Percentiles rank a stretch among this genome's conserved stretches.
Evolutionary conservation across 192 early-diverging fungal species (phyloP).

Genomic region (Coemansia sp.): DNA sequence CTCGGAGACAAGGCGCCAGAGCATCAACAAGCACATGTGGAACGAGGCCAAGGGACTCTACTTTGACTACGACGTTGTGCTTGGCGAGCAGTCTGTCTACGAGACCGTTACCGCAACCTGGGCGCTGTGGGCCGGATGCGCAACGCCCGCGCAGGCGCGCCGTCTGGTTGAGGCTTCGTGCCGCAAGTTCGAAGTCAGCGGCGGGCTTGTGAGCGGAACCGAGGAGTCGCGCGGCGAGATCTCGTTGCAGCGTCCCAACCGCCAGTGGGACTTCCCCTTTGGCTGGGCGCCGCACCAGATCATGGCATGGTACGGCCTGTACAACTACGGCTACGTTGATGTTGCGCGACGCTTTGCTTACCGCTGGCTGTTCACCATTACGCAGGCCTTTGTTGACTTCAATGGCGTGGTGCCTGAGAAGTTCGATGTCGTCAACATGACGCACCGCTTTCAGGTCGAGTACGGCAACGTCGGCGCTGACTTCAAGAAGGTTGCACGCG

Average conservation of each 20-base stretch:
- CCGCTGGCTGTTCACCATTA: slow-evolving; percentile 94
- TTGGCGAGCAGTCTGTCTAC: slow-evolving; percentile 68
- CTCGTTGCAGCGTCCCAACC: slow-evolving; percentile 79
- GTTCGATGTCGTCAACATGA: slow-evolving; percentile 90
- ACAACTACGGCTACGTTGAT: slow-evolving; percentile 74
- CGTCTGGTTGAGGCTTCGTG: slow-evolving; percentile 69
- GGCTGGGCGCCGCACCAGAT: slow-evolving; percentile 99
- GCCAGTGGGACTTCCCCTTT: slow-evolving; percentile 94
- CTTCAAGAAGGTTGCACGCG: slow-evolving; percentile 89
- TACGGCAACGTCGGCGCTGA: slow-evolving; percentile 95
- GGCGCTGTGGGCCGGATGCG: slow-evolving; percentile 90
- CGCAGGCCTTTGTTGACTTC: slow-evolving; percentile 93
- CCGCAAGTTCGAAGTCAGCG: slow-evolving; percentile 82
- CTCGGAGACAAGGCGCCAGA: slow-evolving; percentile 60
- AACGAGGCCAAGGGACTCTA: slow-evolving; percentile 74
- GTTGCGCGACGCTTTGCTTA: slow-evolving; percentile 81
- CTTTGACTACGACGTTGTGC: slow-evolving; percentile 87
- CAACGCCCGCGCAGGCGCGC: slow-evolving; percentile 72
- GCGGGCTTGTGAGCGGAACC: slow-evolving; percentile 91
- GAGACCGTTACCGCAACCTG: slow-evolving; percentile 89
- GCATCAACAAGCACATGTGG: slow-evolving; percentile 84
- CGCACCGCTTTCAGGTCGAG: slow-evolving; percentile 90
- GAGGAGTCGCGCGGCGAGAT: slow-evolving; percentile 84
- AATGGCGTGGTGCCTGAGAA: slow-evolving; percentile 98
- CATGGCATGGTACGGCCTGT: slow-evolving; percentile 89